These are phyloP conservation scores for Ramaria sp. DNA, from an alignment of 768 basidiomycete genomes.

Conservation along the genomic window DNA sequence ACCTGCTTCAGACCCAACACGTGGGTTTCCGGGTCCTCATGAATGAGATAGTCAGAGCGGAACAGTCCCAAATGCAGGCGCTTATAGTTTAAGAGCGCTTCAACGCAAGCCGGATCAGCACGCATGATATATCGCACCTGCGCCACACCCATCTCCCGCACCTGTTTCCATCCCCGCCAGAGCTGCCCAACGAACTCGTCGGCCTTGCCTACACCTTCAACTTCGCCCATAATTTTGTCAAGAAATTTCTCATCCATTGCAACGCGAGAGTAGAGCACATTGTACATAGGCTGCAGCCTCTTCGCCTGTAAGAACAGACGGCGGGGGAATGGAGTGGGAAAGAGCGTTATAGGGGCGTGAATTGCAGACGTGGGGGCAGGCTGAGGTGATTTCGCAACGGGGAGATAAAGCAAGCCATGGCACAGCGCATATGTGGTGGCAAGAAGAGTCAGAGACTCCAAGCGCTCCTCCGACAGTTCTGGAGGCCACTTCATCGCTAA, in stretches of 20 bases:
- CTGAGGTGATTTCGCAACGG: slow-evolving; percentile 36
- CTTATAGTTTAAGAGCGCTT: slow-evolving; percentile 27
- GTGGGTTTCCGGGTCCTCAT: slow-evolving; percentile 30
- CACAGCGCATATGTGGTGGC: slow-evolving; percentile 80
- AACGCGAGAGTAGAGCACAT: slow-evolving; percentile 74
- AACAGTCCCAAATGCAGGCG: slow-evolving; percentile 82
- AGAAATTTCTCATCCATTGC: slow-evolving; percentile 73
- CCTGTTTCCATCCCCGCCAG: slow-evolving; percentile 76
- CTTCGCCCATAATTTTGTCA: slow-evolving; percentile 75
- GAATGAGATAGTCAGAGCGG: slow-evolving; percentile 89
- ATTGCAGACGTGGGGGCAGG: slow-evolving; percentile 58
- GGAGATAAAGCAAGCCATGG: slow-evolving; percentile 75
- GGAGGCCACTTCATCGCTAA: too few relatives aligned
- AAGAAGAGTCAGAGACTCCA: slow-evolving; percentile 45
- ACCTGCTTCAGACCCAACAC: slow-evolving; percentile 79
- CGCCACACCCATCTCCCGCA: slow-evolving; percentile 51
- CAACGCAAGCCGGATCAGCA: not conserved
- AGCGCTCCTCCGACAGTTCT: slow-evolving; percentile 40
- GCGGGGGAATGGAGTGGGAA: slow-evolving; percentile 81
- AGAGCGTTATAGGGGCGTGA: slow-evolving; percentile 81
- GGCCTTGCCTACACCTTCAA: slow-evolving; percentile 63
- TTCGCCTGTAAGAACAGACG: slow-evolving; percentile 53
- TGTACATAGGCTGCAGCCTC: slow-evolving; percentile 66
- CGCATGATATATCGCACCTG: slow-evolving; percentile 31
- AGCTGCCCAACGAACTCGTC: slow-evolving; percentile 81